These are phyloP conservation scores for Xeromyces bisporus DNA, from an alignment of 495 filamentous ascomycete genomes.

Conservation along the genomic window DNA sequence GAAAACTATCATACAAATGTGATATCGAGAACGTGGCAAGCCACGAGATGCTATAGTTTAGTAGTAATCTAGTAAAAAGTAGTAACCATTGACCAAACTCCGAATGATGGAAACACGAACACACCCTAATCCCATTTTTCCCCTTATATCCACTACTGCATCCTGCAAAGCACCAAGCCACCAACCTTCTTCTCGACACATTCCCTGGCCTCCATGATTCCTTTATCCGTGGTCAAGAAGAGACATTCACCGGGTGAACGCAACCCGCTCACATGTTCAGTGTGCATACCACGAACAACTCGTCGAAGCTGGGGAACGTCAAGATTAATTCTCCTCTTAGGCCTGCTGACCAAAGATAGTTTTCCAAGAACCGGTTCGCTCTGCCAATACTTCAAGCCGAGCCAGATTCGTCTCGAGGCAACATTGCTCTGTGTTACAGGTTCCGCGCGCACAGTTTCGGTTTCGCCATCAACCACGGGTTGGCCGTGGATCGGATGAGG, in stretches of 20 bases:
- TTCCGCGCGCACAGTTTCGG: slow-evolving; percentile 21
- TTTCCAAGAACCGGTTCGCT: slow-evolving; percentile 65
- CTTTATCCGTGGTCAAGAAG: slow-evolving; percentile 61
- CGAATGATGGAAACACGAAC: slow-evolving; percentile 13
- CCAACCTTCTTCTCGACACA: slow-evolving; percentile 73
- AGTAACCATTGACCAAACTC: slow-evolving; percentile 31
- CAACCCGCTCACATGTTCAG: slow-evolving; percentile 51
- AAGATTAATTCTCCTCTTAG: slow-evolving; percentile 55
- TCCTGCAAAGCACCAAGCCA: slow-evolving; percentile 67
- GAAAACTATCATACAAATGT: no score
- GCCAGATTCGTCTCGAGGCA: slow-evolving; percentile 62
- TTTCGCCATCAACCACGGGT: slow-evolving; percentile 20
- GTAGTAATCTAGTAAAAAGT: no score
- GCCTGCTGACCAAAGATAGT: slow-evolving; percentile 56
- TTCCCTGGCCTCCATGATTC: slow-evolving; percentile 73
- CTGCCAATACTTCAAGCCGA: slow-evolving; percentile 88
- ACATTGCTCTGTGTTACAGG: slow-evolving; percentile 65
- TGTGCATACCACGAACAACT: slow-evolving; percentile 48
- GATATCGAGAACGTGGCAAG: slow-evolving; percentile 18
- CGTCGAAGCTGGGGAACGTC: slow-evolving; percentile 38
- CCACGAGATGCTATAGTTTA: slow-evolving; percentile 21
- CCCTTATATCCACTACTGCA: slow-evolving; percentile 18
- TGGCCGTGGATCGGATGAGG: slow-evolving; percentile 32
- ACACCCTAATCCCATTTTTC: slow-evolving; percentile 6
- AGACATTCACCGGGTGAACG: slow-evolving; percentile 67